Base-by-base conservation (phyloP, 352 stramenopile genomes). In the Phytophthora syringae region DNA sequence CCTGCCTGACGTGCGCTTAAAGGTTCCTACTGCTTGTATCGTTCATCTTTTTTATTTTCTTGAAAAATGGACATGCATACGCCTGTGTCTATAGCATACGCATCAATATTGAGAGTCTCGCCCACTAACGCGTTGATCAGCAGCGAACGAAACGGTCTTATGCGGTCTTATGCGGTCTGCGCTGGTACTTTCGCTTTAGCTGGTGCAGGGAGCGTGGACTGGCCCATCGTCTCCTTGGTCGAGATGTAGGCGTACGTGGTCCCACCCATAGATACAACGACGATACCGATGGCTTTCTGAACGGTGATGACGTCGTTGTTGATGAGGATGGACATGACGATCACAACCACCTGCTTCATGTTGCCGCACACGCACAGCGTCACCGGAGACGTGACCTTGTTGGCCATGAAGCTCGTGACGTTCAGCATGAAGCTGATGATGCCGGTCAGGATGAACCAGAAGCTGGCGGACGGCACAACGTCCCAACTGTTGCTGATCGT, bases 321-420 rank as follows among this genome's bases (percentile, higher is more conserved):
- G 61, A 93, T 89, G 40, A 86, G 20, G 52, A 91, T 91, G 47
- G 84, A 93, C 77, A 93, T 80, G 44, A 80, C 73, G 64, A 93
- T 93, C 52, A 94, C 87, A 24, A 90, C 75, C 50, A 96, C 89
- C 83, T 98, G 94, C 77, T 99, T 98, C 58, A 98, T 87, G 78
- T 98, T 98, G 54, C 86, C 92, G 52, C 93, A 94, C 39, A 98
- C 97, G 53, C 84, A 97, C 15, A 98, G 72, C 58, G 94, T 98
- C 54, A 98, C 79, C n/a, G 95, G 87, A 21, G 90, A 98, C 28
- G 95, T 98, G 30, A 98, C 80, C 58, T 98, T 98, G 77, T 98
- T 98, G 39, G 95, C 91, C 69, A 97, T 93, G 60, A 98, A 96
- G 60, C 90, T 98, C 49, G 81, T 97, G 60, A 98, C 84, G 70